Evolutionary conservation across 345 rosid genomes (phyloP), one percentile per base, ranked within the genome.

Genomic region (Eucalyptus fibrosa): DNA sequence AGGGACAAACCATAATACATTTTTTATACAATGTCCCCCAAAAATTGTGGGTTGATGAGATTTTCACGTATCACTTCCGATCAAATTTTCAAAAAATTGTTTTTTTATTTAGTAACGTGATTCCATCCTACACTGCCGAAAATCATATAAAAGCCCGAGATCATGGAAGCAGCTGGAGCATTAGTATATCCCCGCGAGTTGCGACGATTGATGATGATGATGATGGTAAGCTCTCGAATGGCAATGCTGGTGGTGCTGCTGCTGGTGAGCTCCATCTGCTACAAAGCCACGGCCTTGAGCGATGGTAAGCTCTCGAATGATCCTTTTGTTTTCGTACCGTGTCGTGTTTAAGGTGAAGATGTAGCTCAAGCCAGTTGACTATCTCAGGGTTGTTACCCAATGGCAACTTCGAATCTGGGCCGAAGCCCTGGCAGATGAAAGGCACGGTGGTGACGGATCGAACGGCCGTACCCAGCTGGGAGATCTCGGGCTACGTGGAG

Each of bases 331-430:
- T 37, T 37, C 10, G 83, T 19, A 18, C 69, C 8, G 17, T 28
- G 69, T 60, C 69, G 17, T 60, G 69, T 60, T 60, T 28, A 37
- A 77, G 24, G 28, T 77, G 83, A 77, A 77, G 14, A 37, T 19
- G 45, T 37, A 1, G 8, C 47, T 77, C 2, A 77, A 37, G 45
- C 83, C 83, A 2, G 23, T 4, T 45, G 34, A 85, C 30, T 47
- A 4, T 89, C 90, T 88, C 96, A 97, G 98, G 98, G 50, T 91
- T 96, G 53, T 90, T 97, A 86, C 97, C 96, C 11, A 97, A 97
- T 87, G 99, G 99, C 11, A 89, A 95, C 90, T 96, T 97, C 80
- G 98, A 95, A 92, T 24, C 87, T 2, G 95, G 97, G 12, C 98
- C 97, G 80, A 95, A 91, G 89, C 91, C 93, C 23, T 88, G 92